Conservation (phyloP, 2,329 filamentous ascomycete genomes). For the Colletotrichum chrysophilum region DNA sequence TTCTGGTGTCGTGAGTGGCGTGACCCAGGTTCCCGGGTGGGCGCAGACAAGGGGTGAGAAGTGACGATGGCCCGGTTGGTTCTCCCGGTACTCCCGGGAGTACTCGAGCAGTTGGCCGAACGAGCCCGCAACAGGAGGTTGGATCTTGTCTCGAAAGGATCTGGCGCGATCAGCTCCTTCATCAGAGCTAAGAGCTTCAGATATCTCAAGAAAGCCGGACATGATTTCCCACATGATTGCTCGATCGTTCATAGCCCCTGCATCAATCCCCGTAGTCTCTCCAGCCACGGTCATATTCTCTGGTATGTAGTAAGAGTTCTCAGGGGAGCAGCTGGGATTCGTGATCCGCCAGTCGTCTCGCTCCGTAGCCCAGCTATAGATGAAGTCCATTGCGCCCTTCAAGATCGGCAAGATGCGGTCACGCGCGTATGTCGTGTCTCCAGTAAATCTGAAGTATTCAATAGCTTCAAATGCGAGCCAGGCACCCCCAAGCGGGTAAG, state of each 20-base stretch:
- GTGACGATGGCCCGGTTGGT: slow-evolving; percentile 54
- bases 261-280: slow-evolving; percentile 5
- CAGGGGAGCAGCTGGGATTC: slow-evolving; percentile 26
- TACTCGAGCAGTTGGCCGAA: slow-evolving; percentile 47
- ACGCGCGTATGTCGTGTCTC: slow-evolving; percentile 27
- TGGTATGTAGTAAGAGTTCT: slow-evolving; percentile 26
- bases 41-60: slow-evolving; percentile 54
- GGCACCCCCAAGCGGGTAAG: slow-evolving; percentile 1
- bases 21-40: slow-evolving; percentile 45
- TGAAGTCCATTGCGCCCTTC: slow-evolving; percentile 38
- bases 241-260: slow-evolving; percentile 14
- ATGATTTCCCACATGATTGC: slow-evolving; percentile 20
- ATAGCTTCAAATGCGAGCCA: slow-evolving; percentile 24
- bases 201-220: slow-evolving; percentile 10
- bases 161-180: slow-evolving; percentile 1
- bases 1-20: slow-evolving; percentile 28
- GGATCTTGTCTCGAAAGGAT: slow-evolving; percentile 1
- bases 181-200: slow-evolving; percentile 4
- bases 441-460: slow-evolving; percentile 40
- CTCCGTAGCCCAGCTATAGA: slow-evolving; percentile 39
- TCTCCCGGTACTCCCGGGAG: slow-evolving; percentile 37
- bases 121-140: neutral
- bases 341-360: slow-evolving; percentile 29
- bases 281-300: neutral
- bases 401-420: slow-evolving; percentile 33